Evolutionary conservation across 331 rosid species (phyloP).

Genomic region (Acacia pycnantha): DNA sequence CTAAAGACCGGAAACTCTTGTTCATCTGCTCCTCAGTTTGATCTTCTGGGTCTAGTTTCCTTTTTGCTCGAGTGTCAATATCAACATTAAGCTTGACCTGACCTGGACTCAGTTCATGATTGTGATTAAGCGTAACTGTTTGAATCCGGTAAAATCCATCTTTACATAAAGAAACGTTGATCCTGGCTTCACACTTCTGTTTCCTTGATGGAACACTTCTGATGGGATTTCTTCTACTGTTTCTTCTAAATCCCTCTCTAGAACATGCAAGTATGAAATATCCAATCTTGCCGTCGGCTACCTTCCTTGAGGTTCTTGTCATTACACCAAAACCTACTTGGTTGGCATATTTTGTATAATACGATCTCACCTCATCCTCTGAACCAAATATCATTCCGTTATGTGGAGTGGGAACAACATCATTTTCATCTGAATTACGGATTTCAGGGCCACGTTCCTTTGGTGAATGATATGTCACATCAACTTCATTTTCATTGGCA

Average conservation of each 20-base stretch:
- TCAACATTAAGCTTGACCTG: background rate
- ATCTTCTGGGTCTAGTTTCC: background rate
- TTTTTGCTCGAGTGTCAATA: constrained; percentile 21
- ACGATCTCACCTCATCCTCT: constrained; percentile 31
- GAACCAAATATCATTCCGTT: constrained; percentile 35
- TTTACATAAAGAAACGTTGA: constrained; percentile 20
- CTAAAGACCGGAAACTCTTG: background rate
- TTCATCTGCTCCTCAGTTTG: constrained; percentile 7
- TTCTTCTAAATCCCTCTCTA: constrained; percentile 19
- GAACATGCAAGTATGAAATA: constrained; percentile 36
- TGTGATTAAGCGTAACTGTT: constrained; percentile 22
- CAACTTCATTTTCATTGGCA: constrained; percentile 20
- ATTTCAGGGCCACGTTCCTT: constrained; percentile 18
- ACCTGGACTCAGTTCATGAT: constrained; percentile 23
- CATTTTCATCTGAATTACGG: constrained; percentile 15
- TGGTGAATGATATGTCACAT: background rate
- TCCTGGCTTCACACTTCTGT: constrained; percentile 32
- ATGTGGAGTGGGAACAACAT: constrained; percentile 18
- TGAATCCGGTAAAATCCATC: constrained; percentile 26
- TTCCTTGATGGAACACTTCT: constrained; percentile 13
- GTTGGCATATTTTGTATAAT: constrained; percentile 30
- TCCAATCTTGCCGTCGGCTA: constrained; percentile 27
- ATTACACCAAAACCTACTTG: constrained; percentile 29
- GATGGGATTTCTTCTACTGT: background rate
- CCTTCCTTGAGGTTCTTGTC: constrained; percentile 33